phyloP scores from a whole-genome alignment of 1,284 basidiomycete species.

The Schizopora paradoxa region DNA sequence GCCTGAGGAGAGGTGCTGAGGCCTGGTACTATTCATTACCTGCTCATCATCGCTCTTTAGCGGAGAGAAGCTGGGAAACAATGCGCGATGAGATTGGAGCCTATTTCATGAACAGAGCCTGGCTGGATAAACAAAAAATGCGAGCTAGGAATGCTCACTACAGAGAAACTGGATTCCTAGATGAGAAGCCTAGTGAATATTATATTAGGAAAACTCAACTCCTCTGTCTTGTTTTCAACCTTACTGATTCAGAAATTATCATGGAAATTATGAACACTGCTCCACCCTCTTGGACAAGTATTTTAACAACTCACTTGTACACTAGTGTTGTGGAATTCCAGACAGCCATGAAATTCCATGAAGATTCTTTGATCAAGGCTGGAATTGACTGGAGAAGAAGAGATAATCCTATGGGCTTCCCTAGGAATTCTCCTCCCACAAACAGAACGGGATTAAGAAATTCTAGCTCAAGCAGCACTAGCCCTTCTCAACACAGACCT shows the following conservation, averaged over 20 bases:
- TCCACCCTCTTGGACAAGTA: conserved; percentile 19
- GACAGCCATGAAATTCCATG: conserved; percentile 15
- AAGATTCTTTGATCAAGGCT: conserved; percentile 12
- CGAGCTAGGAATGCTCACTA: conserved; percentile 25
- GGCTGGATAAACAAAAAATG: conserved; percentile 24
- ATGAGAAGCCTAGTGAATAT: conserved; percentile 29
- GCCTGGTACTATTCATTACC: conserved; percentile 27
- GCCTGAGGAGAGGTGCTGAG: conserved; percentile 21
- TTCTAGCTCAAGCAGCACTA: neutral
- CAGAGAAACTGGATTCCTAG: conserved; percentile 22
- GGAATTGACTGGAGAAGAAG: neutral
- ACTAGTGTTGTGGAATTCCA: conserved; percentile 11
- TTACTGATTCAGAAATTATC: conserved; percentile 23
- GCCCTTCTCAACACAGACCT: conserved; percentile 1
- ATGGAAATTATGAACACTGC: conserved; percentile 27
- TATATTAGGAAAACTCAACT: conserved; percentile 26
- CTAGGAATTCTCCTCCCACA: neutral
- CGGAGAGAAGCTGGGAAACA: conserved; percentile 26
- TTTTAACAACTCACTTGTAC: conserved; percentile 17
- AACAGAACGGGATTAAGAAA: too few relatives aligned
- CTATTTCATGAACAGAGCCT: conserved; percentile 30
- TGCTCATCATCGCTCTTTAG: conserved; percentile 4
- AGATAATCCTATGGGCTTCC: neutral
- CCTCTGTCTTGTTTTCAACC: conserved; percentile 15
- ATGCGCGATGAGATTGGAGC: conserved; percentile 21